phyloP scores from a whole-genome alignment of 306 rosid species.

The Gynostemma pentaphyllum region DNA sequence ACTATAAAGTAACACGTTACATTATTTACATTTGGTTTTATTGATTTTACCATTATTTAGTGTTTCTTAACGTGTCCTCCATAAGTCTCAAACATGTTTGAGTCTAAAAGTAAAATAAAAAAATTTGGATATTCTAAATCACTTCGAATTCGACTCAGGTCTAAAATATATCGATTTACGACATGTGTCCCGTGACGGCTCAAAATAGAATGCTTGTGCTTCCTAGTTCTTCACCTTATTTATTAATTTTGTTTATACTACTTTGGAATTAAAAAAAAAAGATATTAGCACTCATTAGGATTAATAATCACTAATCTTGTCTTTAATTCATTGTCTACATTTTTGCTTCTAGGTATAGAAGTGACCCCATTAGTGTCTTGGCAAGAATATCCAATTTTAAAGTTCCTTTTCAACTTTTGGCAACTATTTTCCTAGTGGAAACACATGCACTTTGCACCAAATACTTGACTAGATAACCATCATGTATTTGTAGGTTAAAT shows the following conservation, averaged over 20 bases:
- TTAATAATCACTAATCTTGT: neutral
- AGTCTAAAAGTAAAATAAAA: neutral
- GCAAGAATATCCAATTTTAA: neutral
- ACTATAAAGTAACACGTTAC: too few relatives aligned
- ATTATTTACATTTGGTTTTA: too few relatives aligned
- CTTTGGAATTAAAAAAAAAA: neutral
- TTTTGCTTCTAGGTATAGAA: neutral
- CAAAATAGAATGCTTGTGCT: neutral
- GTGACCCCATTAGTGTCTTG: neutral
- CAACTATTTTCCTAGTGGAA: conserved; percentile 42
- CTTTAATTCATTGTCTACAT: neutral
- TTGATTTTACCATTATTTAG: too few relatives aligned
- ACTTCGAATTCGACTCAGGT: neutral
- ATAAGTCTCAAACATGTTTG: neutral
- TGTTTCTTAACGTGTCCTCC: neutral
- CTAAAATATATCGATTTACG: neutral
- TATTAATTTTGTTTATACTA: neutral
- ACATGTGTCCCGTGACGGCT: neutral
- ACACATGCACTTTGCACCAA: conserved; percentile 68
- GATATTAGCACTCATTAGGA: neutral
- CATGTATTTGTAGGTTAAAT: conserved; percentile 7
- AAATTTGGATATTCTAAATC: neutral
- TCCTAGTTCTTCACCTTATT: neutral
- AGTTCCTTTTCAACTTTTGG: conserved; percentile 6
- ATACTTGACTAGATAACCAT: conserved; percentile 24